These are phyloP conservation scores for Xylaria sp. DNA, from an alignment of 2,329 filamentous ascomycete species.

Conservation along the genomic window DNA sequence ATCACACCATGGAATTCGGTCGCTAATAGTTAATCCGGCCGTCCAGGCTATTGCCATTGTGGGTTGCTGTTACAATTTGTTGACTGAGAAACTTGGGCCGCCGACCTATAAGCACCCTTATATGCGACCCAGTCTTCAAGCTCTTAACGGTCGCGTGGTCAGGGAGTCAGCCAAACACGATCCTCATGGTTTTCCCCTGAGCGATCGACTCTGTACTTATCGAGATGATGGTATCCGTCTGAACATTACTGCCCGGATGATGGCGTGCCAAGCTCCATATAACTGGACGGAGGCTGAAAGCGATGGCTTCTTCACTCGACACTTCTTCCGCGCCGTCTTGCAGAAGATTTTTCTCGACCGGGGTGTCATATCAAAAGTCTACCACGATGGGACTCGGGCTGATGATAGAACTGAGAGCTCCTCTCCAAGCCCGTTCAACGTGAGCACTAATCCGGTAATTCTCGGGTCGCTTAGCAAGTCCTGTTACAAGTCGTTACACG, in stretches of 20 bases:
- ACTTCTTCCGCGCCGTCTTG: slow-evolving; percentile 89
- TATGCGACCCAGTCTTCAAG: slow-evolving; percentile 71
- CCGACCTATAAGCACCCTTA: slow-evolving; percentile 84
- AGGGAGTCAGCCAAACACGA: slow-evolving; percentile 76
- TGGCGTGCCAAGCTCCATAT: slow-evolving; percentile 92
- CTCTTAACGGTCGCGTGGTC: slow-evolving; percentile 70
- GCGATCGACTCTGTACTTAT: slow-evolving; percentile 67
- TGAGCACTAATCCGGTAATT: slow-evolving; percentile 78
- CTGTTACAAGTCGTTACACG: slow-evolving; percentile 75
- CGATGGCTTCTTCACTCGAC: slow-evolving; percentile 85
- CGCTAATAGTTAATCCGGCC: slow-evolving; percentile 79
- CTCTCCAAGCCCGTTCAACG: slow-evolving; percentile 52
- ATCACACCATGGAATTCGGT: slow-evolving; percentile 91
- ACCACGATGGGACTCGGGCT: slow-evolving; percentile 46
- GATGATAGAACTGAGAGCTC: slow-evolving; percentile 25
- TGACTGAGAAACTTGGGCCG: slow-evolving; percentile 87
- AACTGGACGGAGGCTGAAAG: slow-evolving; percentile 89
- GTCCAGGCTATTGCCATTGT: slow-evolving; percentile 94
- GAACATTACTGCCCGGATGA: slow-evolving; percentile 97
- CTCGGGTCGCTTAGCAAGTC: slow-evolving; percentile 83
- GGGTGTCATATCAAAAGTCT: slow-evolving; percentile 71
- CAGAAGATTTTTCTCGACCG: slow-evolving; percentile 92
- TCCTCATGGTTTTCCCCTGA: slow-evolving; percentile 94
- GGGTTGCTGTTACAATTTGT: slow-evolving; percentile 96
- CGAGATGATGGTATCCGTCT: slow-evolving; percentile 71